phyloP scores from a whole-genome alignment of 495 filamentous ascomycete genomes.

The Penicillium angulare region DNA sequence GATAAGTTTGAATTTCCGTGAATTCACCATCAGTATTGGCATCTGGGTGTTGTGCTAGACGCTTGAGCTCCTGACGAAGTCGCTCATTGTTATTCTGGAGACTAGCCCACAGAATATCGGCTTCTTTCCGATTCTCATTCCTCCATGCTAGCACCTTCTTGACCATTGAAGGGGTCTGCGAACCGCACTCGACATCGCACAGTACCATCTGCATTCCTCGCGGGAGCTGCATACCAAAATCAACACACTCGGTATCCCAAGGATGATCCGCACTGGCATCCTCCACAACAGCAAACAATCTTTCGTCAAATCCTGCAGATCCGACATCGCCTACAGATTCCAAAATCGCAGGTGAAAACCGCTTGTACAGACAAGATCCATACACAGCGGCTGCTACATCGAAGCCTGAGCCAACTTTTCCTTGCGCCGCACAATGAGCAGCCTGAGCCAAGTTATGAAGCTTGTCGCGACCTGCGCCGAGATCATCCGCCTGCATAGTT shows the following conservation, averaged over 20 bases:
- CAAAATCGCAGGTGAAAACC: conserved; percentile 81
- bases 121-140: conserved; percentile 61
- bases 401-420: conserved; percentile 93
- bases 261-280: conserved; percentile 43
- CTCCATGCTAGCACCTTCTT: conserved; percentile 86
- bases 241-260: conserved; percentile 78
- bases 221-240: conserved; percentile 63
- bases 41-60: conserved; percentile 34
- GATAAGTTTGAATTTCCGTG: conserved; percentile 36
- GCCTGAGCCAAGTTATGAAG: conserved; percentile 93
- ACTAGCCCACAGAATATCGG: conserved; percentile 66
- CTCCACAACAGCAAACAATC: conserved; percentile 64
- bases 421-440: conserved; percentile 92
- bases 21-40: conserved; percentile 28
- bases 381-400: conserved; percentile 94
- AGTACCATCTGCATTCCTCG: conserved; percentile 72
- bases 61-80: conserved; percentile 61
- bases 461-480: conserved; percentile 50
- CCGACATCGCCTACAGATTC: conserved; percentile 62
- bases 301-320: conserved; percentile 59
- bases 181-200: conserved; percentile 94
- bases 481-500: conserved; percentile 64
- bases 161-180: conserved; percentile 92
- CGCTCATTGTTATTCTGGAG: conserved; percentile 73
- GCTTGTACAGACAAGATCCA: conserved; percentile 83